Evolutionary conservation across 2,329 filamentous ascomycete species (phyloP).

Genomic region (Aspergillus aculeatus): DNA sequence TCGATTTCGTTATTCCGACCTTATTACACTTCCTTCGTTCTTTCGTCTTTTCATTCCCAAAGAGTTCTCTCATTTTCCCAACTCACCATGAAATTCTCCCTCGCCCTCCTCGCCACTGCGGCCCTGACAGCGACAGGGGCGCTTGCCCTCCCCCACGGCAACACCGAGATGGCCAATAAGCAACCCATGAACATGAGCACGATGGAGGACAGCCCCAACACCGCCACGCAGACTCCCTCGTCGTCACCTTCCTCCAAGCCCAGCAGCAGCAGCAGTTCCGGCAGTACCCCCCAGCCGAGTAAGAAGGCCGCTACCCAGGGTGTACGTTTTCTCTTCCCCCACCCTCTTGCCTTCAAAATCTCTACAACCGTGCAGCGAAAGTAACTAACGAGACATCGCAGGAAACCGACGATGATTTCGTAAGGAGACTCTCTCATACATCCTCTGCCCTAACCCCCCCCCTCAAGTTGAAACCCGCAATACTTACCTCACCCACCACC

Average conservation of each 20-base stretch:
- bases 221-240: not conserved
- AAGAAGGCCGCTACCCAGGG: not conserved
- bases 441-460: not conserved
- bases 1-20: no score
- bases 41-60: not conserved
- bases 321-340: not conserved
- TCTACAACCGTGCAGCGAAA: not conserved
- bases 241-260: not conserved
- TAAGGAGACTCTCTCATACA: not conserved
- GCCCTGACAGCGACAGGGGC: conserved; percentile 2
- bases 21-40: no score
- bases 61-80: not conserved
- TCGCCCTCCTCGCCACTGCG: conserved; percentile 2
- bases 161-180: not conserved
- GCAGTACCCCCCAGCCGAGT: not conserved
- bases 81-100: conserved; percentile 9
- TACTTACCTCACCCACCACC: no score
- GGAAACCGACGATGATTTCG: not conserved
- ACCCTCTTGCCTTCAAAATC: no score
- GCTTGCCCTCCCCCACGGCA: not conserved
- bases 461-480: not conserved
- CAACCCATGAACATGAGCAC: not conserved
- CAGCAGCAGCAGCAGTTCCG: not conserved
- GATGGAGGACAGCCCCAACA: not conserved
- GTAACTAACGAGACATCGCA: not conserved